These are phyloP conservation scores for Pseudisothecium myosuroides DNA, from an alignment of 225 moss, liverwort and hornwort genomes.

Conservation along the genomic window DNA sequence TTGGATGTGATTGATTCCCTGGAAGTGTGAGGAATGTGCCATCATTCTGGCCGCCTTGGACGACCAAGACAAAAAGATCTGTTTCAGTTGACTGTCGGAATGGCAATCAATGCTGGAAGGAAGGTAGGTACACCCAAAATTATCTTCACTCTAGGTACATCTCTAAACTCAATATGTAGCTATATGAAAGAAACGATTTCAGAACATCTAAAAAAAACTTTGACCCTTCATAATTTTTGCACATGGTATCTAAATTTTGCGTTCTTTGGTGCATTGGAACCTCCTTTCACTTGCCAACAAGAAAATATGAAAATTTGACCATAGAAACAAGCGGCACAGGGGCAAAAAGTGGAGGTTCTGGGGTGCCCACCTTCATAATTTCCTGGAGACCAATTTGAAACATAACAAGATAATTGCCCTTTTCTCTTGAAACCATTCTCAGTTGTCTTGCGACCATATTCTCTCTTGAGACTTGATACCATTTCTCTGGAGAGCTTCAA, in stretches of 20 bases:
- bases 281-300: not conserved
- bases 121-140: not conserved
- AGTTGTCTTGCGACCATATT: no score
- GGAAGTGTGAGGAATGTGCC: not conserved
- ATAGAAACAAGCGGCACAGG: no score
- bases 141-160: not conserved
- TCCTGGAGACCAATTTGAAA: no score
- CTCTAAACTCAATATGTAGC: not conserved
- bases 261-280: not conserved
- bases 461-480: no score
- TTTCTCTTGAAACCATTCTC: no score
- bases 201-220: not conserved
- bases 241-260: rapidly evolving
- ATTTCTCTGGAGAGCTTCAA: not conserved
- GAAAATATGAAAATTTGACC: no score
- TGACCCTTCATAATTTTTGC: not conserved
- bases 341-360: no score
- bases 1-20: not conserved
- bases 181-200: not conserved
- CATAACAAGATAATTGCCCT: no score
- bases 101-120: not conserved
- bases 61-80: not conserved
- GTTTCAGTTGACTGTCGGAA: not conserved
- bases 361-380: no score
- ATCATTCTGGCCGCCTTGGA: not conserved